A percentile compares a stretch with the other conserved stretches of the same genome.
phyloP scores from a whole-genome alignment of 169 alveolate species.

The Besnoitia besnoiti region DNA sequence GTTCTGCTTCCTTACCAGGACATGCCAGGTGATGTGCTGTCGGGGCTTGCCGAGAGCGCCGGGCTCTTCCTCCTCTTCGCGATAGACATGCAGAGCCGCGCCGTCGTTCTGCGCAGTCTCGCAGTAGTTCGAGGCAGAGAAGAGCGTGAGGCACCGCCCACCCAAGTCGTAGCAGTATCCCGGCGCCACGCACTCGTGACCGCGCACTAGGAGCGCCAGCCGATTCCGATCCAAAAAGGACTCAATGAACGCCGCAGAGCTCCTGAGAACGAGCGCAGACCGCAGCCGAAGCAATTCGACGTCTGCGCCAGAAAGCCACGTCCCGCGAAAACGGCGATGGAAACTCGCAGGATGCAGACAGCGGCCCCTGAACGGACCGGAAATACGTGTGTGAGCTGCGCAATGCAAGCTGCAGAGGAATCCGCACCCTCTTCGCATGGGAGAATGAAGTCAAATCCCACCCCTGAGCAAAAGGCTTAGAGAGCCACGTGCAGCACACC shows the following conservation, averaged over 20 bases:
- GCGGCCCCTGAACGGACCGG: background rate
- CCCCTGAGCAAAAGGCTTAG: no score
- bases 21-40: constrained; percentile 21
- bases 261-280: background rate
- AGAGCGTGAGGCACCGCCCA: constrained; percentile 45
- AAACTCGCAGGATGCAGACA: background rate
- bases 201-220: constrained; percentile 22
- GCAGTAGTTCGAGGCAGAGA: constrained; percentile 48
- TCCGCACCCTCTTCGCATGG: no score
- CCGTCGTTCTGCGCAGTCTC: constrained; percentile 10
- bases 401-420: no score
- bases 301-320: background rate
- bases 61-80: background rate
- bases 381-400: background rate
- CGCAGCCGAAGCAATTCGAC: background rate
- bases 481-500: no score
- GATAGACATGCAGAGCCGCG: constrained; percentile 42
- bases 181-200: constrained; percentile 37
- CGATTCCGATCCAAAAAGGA: constrained; percentile 2
- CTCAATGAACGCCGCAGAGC: background rate
- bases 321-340: background rate
- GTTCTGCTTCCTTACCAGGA: background rate
- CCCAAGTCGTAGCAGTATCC: constrained; percentile 16
- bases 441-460: no score
- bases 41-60: background rate